These are phyloP conservation scores for Persicaria maculosa DNA, from an alignment of 148 eudicot species.

Conservation along the genomic window DNA sequence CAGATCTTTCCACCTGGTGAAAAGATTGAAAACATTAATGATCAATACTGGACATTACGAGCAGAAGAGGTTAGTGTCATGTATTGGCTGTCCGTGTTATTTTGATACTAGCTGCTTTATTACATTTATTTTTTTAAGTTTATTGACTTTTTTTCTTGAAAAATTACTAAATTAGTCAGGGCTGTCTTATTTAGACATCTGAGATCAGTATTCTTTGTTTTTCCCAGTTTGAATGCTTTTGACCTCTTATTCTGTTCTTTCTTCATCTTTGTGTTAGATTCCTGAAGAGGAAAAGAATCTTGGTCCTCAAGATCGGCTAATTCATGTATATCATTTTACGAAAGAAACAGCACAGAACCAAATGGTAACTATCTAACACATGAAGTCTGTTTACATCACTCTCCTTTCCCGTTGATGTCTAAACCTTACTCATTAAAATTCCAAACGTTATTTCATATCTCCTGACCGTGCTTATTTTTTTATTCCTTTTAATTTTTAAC, in stretches of 20 bases:
- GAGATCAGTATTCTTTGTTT: not conserved
- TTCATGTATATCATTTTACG: slow-evolving; percentile 80
- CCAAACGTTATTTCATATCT: not conserved
- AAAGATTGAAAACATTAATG: slow-evolving; percentile 85
- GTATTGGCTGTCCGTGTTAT: not conserved
- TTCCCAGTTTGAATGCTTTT: not conserved
- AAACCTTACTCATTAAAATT: not conserved
- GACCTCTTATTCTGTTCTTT: not conserved
- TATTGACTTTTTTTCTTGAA: not conserved
- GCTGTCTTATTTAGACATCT: not conserved
- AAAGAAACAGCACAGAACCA: slow-evolving; percentile 81
- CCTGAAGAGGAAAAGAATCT: slow-evolving; percentile 93
- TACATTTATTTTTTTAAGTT: not conserved
- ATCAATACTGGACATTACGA: slow-evolving; percentile 90
- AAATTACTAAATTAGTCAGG: not conserved
- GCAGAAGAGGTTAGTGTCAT: slow-evolving; percentile 74
- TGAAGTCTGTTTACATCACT: not conserved
- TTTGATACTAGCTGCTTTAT: not conserved
- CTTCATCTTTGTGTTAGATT: slow-evolving; percentile 34
- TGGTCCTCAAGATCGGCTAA: slow-evolving; percentile 66
- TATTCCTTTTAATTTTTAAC: slow-evolving; percentile 12
- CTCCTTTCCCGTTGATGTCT: not conserved
- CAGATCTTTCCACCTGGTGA: slow-evolving; percentile 79
- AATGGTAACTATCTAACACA: slow-evolving; percentile 29
- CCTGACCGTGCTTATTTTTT: not conserved